Evolutionary conservation across 2,329 filamentous ascomycete species (phyloP).

Genomic region (Aspergillus hortae): DNA sequence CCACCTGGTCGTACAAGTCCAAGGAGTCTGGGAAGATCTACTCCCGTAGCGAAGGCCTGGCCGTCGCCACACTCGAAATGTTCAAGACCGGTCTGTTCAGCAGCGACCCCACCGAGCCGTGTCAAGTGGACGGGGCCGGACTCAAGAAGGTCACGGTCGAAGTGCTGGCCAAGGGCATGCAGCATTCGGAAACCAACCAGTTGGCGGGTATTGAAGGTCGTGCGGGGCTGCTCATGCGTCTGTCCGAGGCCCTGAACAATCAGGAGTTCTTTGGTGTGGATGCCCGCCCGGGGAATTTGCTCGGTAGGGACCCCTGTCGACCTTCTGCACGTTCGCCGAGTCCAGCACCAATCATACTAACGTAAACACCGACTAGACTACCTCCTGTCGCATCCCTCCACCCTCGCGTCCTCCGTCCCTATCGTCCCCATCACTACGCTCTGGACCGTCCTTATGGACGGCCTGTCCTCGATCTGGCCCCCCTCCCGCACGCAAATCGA

Average conservation of each 20-base stretch:
- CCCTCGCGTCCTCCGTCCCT: constrained; percentile 81
- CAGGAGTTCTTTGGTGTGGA: constrained; percentile 79
- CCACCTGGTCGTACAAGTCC: constrained; percentile 88
- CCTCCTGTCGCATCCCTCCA: constrained; percentile 85
- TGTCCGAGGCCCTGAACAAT: constrained; percentile 74
- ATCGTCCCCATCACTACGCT: constrained; percentile 83
- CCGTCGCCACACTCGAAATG: constrained; percentile 78
- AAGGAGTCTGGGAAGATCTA: constrained; percentile 81
- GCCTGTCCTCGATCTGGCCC: constrained; percentile 85
- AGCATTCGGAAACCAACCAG: constrained; percentile 75
- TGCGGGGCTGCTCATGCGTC: constrained; percentile 70
- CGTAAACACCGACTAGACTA: constrained; percentile 60
- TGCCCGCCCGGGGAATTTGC: constrained; percentile 87
- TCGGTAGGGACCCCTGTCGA: constrained; percentile 58
- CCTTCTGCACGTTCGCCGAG: not conserved
- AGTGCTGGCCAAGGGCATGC: constrained; percentile 73
- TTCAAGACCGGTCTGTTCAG: constrained; percentile 91
- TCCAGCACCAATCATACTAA: constrained; percentile 1
- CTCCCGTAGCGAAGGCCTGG: constrained; percentile 81
- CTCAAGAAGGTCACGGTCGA: constrained; percentile 71
- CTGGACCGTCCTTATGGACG: constrained; percentile 87
- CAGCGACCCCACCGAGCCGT: constrained; percentile 73
- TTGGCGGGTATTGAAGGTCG: constrained; percentile 83
- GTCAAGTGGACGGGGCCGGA: constrained; percentile 82
- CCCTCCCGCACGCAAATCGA: constrained; percentile 80